Base-by-base conservation (phyloP, 2,329 filamentous ascomycete genomes). In the Plectosphaerella cucumerina region DNA sequence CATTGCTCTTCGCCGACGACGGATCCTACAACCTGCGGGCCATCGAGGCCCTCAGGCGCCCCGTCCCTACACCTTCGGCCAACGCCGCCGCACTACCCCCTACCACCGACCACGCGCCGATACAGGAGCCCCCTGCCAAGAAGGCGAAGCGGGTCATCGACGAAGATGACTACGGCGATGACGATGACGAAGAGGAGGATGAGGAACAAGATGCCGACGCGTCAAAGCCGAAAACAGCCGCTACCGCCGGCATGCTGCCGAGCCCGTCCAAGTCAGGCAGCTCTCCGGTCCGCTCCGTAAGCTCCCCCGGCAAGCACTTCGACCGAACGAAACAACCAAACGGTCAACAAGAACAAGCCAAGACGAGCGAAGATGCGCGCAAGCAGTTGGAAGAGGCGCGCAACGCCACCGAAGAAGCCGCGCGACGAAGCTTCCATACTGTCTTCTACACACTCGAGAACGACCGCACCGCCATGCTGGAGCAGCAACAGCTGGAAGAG, bases 401-500 rank as follows among this genome's bases (percentile, higher is more conserved):
- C 66, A 92, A 87, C 66, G 90, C 89, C 26, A 92, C 89, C 45
- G 93, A 96, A 63, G 90, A 96, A 63, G 87, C 89, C 47, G 94
- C 90, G 42, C 91, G 91, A 71, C 83, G 85, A 61, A 94, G 88
- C 70, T 97, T 97, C 69, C 87, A 96, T 65, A 95, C 90, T 10
- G 80, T 96, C 58, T 96, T 97, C 69, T 93, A 96, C 68, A 97
- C 94, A 1, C 78, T 97, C 31, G 94, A 99, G 69, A 94, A 93
- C 66, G 94, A 99, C 65, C 84, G 90, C 50, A 90, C 93, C 61
- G 94, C 94, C 46, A 97, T 99, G 94, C 72, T 97, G 51, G 94
- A 99, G 68, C 94, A 99, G 70, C 91, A 97, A 68, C 90, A 93
- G 68, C 80, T 99, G 22, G 94, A 99, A 64, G 94, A 97, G 67